Percentiles rank a stretch among this genome's conserved stretches.
Evolutionary conservation across 2,329 filamentous ascomycete genomes (phyloP).

Genomic region (Phialophora tarda): DNA sequence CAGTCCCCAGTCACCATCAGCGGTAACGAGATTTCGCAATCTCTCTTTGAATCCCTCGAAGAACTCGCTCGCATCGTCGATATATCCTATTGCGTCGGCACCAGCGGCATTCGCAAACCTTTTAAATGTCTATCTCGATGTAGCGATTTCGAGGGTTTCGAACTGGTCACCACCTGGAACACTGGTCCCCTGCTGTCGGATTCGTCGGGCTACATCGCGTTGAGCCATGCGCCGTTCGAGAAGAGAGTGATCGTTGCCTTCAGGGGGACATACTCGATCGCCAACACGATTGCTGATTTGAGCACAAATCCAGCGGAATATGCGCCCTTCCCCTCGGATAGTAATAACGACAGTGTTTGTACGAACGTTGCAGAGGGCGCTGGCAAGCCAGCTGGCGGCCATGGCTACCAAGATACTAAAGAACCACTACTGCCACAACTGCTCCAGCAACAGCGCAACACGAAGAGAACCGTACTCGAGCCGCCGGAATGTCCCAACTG

Average conservation of each 20-base stretch:
- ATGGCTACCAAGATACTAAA: slow-evolving; percentile 20
- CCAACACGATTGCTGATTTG: slow-evolving; percentile 88
- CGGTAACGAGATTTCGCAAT: slow-evolving; percentile 55
- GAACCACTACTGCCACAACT: slow-evolving; percentile 33
- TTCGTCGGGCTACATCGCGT: slow-evolving; percentile 89
- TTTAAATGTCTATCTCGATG: slow-evolving; percentile 88
- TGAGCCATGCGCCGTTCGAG: slow-evolving; percentile 70
- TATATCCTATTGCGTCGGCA: slow-evolving; percentile 91
- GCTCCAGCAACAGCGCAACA: slow-evolving; percentile 31
- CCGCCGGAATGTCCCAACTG: slow-evolving; percentile 74
- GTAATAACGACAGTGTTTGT: slow-evolving; percentile 43
- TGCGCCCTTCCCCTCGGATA: slow-evolving; percentile 74
- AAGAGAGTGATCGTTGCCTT: slow-evolving; percentile 83
- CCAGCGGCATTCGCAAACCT: slow-evolving; percentile 77
- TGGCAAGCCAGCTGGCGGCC: neutral
- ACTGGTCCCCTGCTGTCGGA: slow-evolving; percentile 86
- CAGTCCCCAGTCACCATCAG: slow-evolving; percentile 11
- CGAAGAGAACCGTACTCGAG: slow-evolving; percentile 38
- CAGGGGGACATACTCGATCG: slow-evolving; percentile 89
- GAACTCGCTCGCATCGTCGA: slow-evolving; percentile 90
- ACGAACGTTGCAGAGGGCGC: slow-evolving; percentile 1
- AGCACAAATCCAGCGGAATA: slow-evolving; percentile 90
- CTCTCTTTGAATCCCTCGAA: slow-evolving; percentile 80
- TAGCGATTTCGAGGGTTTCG: slow-evolving; percentile 77
- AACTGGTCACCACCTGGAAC: slow-evolving; percentile 84